Evolutionary conservation across 2,329 filamentous ascomycete genomes (phyloP).

Genomic region (Pyrenophora tritici-repentis): DNA sequence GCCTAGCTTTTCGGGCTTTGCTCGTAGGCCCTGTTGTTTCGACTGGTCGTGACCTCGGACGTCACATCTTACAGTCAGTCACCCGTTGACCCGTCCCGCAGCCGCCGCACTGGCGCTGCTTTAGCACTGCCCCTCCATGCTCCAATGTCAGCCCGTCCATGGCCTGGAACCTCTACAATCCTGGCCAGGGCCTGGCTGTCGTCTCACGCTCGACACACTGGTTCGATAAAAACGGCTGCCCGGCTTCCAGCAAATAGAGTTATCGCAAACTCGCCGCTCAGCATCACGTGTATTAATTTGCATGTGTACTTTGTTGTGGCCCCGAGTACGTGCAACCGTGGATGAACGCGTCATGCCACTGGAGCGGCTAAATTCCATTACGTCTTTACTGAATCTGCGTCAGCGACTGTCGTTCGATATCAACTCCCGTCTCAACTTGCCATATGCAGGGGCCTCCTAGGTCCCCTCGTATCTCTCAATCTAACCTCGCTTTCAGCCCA

Average conservation of each 20-base stretch:
- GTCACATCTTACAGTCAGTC: conserved; percentile 11
- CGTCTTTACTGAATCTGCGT: conserved; percentile 7
- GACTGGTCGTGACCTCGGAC: not conserved
- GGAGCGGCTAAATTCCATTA: conserved; percentile 13
- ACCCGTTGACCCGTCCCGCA: conserved; percentile 9
- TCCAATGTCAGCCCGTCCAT: conserved; percentile 18
- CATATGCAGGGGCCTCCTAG: conserved; percentile 14
- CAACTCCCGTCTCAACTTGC: conserved; percentile 4
- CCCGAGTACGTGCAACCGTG: no score
- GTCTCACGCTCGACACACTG: conserved; percentile 2
- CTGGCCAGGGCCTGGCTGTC: not conserved
- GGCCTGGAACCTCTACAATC: conserved; percentile 3
- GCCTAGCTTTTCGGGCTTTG: not conserved
- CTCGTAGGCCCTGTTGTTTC: not conserved
- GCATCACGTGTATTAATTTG: conserved; percentile 3
- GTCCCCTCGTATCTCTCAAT: conserved; percentile 9
- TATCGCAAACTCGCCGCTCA: conserved; percentile 10
- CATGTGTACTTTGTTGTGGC: not conserved
- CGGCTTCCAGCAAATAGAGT: conserved; percentile 1
- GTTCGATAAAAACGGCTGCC: conserved; percentile 1
- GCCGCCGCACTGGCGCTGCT: conserved; percentile 3
- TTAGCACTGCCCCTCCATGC: conserved; percentile 10
- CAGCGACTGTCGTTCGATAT: not conserved
- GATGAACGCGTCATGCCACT: conserved; percentile 7
- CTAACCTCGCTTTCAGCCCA: conserved; percentile 4